Conservation (phyloP, 75 land plant species). For the Larix kaempferi region DNA sequence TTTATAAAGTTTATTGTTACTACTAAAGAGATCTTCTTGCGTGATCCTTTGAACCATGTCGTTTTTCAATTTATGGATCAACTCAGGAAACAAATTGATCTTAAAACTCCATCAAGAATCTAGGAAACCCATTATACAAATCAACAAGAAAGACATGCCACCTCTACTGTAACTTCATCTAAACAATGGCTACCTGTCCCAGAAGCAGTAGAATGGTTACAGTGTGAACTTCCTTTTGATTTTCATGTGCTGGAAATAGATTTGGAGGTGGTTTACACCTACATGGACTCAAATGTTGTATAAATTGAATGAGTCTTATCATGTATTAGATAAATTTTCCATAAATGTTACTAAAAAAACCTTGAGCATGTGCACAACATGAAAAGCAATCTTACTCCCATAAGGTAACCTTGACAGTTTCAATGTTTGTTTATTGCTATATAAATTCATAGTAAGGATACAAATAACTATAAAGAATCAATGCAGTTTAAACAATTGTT, state of each 20-base stretch:
- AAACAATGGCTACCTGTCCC: constrained; percentile 28
- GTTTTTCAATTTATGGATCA: constrained; percentile 86
- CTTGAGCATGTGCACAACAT: constrained; percentile 87
- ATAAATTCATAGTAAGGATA: too few species aligned
- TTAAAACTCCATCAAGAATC: constrained; percentile 18
- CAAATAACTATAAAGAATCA: too few species aligned
- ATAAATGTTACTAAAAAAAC: constrained; percentile 82
- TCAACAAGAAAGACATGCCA: constrained; percentile 24
- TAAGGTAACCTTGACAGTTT: constrained; percentile 45
- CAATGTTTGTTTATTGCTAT: too few species aligned
- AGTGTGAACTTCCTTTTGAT: constrained; percentile 89
- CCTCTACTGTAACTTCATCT: constrained; percentile 11
- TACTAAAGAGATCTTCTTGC: constrained; percentile 82
- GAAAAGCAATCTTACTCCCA: constrained; percentile 90
- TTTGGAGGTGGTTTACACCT: constrained; percentile 86
- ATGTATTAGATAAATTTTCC: constrained; percentile 89
- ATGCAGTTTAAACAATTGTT: too few species aligned
- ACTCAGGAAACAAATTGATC: constrained; percentile 58
- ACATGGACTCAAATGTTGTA: constrained; percentile 63
- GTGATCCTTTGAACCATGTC: constrained; percentile 70
- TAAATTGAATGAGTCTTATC: constrained; percentile 85
- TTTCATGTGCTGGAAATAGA: constrained; percentile 93
- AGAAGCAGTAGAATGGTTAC: constrained; percentile 39
- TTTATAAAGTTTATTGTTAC: constrained; percentile 92
- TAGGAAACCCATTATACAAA: constrained; percentile 13